Conservation (phyloP, 2,329 filamentous ascomycete genomes). For the Cordyceps farinosa region DNA sequence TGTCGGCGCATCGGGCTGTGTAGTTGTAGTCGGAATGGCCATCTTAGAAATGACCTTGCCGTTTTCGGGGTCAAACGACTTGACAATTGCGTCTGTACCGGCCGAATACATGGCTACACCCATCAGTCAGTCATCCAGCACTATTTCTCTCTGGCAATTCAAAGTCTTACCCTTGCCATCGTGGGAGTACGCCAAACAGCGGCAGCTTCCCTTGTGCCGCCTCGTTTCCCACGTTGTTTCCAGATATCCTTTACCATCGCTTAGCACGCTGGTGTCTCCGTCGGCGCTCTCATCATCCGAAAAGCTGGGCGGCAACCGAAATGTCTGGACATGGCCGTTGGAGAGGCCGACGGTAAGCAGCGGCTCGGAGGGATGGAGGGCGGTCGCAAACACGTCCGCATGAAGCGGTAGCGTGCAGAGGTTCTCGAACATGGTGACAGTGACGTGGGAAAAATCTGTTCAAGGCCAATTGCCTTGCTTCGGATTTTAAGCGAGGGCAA, state of each 20-base stretch:
- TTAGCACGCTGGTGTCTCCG: conserved; percentile 47
- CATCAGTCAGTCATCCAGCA: conserved; percentile 13
- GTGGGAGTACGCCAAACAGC: conserved; percentile 71
- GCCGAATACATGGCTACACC: conserved; percentile 58
- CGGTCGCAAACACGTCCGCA: conserved; percentile 84
- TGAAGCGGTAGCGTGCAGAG: conserved; percentile 84
- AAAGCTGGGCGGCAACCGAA: conserved; percentile 61
- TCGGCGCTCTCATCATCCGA: conserved; percentile 50
- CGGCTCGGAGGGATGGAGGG: conserved; percentile 78
- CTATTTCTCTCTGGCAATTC: not conserved
- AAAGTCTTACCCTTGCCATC: conserved; percentile 68
- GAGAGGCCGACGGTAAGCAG: conserved; percentile 82
- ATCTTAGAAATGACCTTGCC: conserved; percentile 78
- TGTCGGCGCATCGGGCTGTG: conserved; percentile 66
- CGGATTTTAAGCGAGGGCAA: not conserved
- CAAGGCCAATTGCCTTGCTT: not conserved
- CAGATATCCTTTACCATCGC: conserved; percentile 68
- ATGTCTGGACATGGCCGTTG: conserved; percentile 80
- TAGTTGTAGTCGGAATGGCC: conserved; percentile 59
- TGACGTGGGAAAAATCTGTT: not conserved
- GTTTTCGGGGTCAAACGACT: conserved; percentile 54
- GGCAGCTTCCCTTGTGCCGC: conserved; percentile 91
- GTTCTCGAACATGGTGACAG: conserved; percentile 75
- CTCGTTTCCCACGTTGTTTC: conserved; percentile 82
- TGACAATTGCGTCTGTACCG: conserved; percentile 57